These are phyloP conservation scores for Boletus sp. DNA, from an alignment of 1,284 basidiomycete genomes.

Conservation along the genomic window DNA sequence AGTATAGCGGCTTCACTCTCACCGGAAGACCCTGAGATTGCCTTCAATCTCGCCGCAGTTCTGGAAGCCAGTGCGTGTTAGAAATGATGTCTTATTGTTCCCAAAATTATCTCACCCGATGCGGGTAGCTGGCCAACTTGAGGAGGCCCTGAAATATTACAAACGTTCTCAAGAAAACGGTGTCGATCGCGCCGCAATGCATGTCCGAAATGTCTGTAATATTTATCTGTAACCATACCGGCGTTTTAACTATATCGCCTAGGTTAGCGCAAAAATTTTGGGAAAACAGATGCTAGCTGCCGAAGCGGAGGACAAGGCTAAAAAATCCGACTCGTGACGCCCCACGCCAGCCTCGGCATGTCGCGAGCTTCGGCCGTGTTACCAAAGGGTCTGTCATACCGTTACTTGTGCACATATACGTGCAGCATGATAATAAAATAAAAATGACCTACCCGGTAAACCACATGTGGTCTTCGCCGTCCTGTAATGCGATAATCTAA, in stretches of 20 bases:
- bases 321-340: constrained; percentile 31
- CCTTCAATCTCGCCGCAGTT: constrained; percentile 90
- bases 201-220: constrained; percentile 73
- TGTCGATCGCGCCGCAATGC: constrained; percentile 81
- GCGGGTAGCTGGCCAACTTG: constrained; percentile 65
- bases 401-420: constrained; percentile 9
- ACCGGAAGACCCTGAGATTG: constrained; percentile 92
- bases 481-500: constrained; percentile 13
- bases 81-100: constrained; percentile 32
- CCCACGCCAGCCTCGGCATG: constrained; percentile 2
- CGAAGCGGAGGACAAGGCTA: constrained; percentile 33
- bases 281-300: constrained; percentile 55
- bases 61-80: constrained; percentile 75
- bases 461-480: constrained; percentile 10
- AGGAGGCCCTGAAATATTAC: constrained; percentile 79
- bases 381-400: constrained; percentile 18
- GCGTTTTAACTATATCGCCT: constrained; percentile 14
- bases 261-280: constrained; percentile 80
- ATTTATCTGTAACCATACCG: constrained; percentile 13
- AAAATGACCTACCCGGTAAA: constrained; percentile 11
- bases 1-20: constrained; percentile 83
- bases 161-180: constrained; percentile 74
- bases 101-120: constrained; percentile 29
- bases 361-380: constrained; percentile 7
- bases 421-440: constrained; percentile 15